Evolutionary conservation across 2,329 filamentous ascomycete genomes (phyloP), one percentile per base, ranked within the genome.

Genomic region (Elsinoe arachidis): DNA sequence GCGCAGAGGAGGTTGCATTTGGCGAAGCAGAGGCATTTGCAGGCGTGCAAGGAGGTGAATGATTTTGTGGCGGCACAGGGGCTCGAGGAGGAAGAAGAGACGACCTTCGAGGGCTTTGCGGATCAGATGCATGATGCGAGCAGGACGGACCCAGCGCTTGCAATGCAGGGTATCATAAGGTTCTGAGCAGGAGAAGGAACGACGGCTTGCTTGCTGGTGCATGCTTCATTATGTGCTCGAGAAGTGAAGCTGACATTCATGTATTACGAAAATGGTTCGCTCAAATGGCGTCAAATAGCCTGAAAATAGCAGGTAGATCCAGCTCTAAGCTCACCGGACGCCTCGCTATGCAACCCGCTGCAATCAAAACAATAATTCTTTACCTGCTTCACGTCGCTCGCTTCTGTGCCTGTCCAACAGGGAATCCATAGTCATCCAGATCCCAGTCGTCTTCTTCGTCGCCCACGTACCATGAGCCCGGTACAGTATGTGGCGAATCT

Each of bases 241-340:
- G 74, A 12, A 84, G 69, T 1, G 81, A 80, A 84, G 21, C 84
- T 77, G 43, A 81, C 75, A 33, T 74, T 70, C 57, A 76, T 75
- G 62, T 73, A 65, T 62, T 80, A 84, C 34, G 72, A 46, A 14
- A 26, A 17, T 11, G 10, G 19, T 23, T 15, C 5, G 6, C 41
- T 46, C 3, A 30, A 26, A 46, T 46, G 19, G 41, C 21, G 26
- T 23, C 26, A n/a, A 46, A 46, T 26, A 11, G 26, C 19, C 12
- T 12, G 5, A 12, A 46, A 11, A 46, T 46, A 17, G 33, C 26
- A 23, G 33, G 49, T 19, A 53, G 34, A 53, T 53, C 34, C 49
- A 19, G 34, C 15, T 34, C 49, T 19, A 3, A 37, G 14, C 7
- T 35, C 26, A 19, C 49, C 49, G 5, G 23, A 53, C 49, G 49